phyloP scores from a whole-genome alignment of 2,329 filamentous ascomycete genomes.

The Blumeria hordei region DNA sequence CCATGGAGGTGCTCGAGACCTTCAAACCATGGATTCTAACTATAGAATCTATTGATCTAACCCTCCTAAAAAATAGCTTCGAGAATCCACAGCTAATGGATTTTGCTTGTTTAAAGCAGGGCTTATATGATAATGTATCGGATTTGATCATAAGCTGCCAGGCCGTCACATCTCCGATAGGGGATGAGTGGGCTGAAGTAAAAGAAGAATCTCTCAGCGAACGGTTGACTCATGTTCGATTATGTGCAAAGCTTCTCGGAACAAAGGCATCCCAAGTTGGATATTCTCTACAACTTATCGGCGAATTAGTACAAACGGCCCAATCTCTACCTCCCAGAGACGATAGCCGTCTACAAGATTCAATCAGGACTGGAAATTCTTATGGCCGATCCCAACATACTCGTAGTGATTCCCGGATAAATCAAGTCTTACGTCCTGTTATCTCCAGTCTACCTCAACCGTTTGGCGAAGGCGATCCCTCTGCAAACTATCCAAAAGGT shows the following conservation, averaged over 20 bases:
- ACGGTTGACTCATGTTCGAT: conserved; percentile 55
- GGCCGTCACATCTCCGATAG: conserved; percentile 69
- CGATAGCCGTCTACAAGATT: conserved; percentile 22
- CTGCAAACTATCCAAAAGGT: conserved; percentile 29
- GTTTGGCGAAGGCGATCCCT: conserved; percentile 27
- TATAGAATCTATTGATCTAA: conserved; percentile 79
- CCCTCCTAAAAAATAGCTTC: conserved; percentile 49
- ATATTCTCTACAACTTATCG: conserved; percentile 67
- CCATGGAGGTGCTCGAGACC: conserved; percentile 59
- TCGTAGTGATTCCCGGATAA: conserved; percentile 27
- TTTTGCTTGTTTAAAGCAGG: conserved; percentile 78
- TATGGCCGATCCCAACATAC: conserved; percentile 28
- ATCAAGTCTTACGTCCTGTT: conserved; percentile 9
- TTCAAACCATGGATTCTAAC: conserved; percentile 78
- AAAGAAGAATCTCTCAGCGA: conserved; percentile 75
- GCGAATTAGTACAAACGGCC: conserved; percentile 48
- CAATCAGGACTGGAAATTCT: conserved; percentile 32
- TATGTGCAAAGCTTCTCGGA: conserved; percentile 58
- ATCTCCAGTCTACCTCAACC: conserved; percentile 26
- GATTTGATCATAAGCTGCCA: conserved; percentile 77
- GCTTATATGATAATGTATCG: conserved; percentile 76
- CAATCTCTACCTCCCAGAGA: conserved; percentile 12
- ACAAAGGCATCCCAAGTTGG: conserved; percentile 69
- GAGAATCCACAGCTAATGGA: conserved; percentile 71
- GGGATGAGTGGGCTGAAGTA: conserved; percentile 90